Percentiles rank a stretch among this genome's conserved stretches.
Conservation (phyloP, 2,329 filamentous ascomycete genomes). For the Fusarium austroafricanum region DNA sequence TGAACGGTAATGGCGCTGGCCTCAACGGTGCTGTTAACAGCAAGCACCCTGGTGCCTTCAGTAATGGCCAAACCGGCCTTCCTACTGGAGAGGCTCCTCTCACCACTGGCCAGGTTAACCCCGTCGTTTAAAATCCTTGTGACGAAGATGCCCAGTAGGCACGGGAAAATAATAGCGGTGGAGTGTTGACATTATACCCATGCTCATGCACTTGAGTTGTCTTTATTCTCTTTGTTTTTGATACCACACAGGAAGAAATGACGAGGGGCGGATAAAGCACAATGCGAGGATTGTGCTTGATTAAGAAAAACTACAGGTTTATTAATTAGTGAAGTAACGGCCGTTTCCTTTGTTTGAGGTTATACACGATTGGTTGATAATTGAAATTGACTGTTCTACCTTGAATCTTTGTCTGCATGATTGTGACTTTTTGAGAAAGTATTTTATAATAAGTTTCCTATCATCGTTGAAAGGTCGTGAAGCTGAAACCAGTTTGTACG, state of each 20-base stretch:
- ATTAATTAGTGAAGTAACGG: constrained; percentile 28
- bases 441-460: too few relatives aligned
- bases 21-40: constrained; percentile 31
- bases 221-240: constrained; percentile 35
- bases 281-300: constrained; percentile 21
- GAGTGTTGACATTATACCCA: constrained; percentile 43
- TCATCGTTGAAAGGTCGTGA: too few relatives aligned
- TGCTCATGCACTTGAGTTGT: constrained; percentile 31
- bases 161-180: constrained; percentile 14
- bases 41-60: constrained; percentile 25
- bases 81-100: constrained; percentile 9
- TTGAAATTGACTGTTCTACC: constrained; percentile 35
- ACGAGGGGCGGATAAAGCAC: constrained; percentile 28
- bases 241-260: constrained; percentile 39
- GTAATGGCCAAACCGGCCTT: constrained; percentile 7
- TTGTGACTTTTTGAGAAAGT: neutral
- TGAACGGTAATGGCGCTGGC: constrained; percentile 26
- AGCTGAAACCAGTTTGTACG: neutral
- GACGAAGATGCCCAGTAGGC: constrained; percentile 1
- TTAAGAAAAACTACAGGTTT: constrained; percentile 20
- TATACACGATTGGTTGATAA: constrained; percentile 32
- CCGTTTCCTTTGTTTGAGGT: constrained; percentile 38
- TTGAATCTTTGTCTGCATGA: neutral
- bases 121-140: constrained; percentile 34
- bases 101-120: constrained; percentile 31